Evolutionary conservation across 139 green algal species (phyloP), one percentile per base, ranked within the genome.

Genomic region (Mesostigma viride): DNA sequence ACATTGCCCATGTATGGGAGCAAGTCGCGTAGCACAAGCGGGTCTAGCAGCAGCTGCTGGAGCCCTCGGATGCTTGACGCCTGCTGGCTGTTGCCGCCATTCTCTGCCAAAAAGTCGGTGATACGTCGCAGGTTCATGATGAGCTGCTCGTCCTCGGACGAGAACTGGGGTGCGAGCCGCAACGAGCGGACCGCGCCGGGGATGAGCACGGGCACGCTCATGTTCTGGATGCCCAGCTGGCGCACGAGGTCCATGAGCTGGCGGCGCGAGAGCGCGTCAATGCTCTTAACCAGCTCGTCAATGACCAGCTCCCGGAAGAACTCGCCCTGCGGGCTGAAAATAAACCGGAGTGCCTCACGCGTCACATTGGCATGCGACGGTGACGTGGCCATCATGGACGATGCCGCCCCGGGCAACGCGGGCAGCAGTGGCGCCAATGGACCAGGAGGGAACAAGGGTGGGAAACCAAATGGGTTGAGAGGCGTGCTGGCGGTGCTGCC

Each of bases 221-320:
- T 30, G 27, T 65, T 27, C 26, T 68, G 8, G 45, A 69, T 22
- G 26, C 58, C 58, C 4, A 36, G 28, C 27, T 40, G 0, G 14
- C 27, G 20, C 17, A 68, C 59, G 4, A 75, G 24, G 1, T 17
- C 33, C 8, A 64, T 44, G 64, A 91, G 63, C 76, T 96, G 88
- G 53, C 92, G 81, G 0, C 92, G 46, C 2, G 75, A 86, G 26
- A 97, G 63, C 1, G 91, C 93, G 68, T 99, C 93, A 26, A 99
- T 87, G 64, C 67, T 79, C 74, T 92, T 94, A 30, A 96, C 92
- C 26, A 93, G 69, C 85, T 98, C 93, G 35, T 97, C 90, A 35
- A 95, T 73, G 24, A 99, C 63, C 70, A 99, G 96, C 20, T 92
- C 81, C 6, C 93, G 76, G 85, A 99, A 97, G 69, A 95, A 90